Conservation (phyloP, 2,329 filamentous ascomycete species). For the Phyllosticta paracitricarpa region DNA sequence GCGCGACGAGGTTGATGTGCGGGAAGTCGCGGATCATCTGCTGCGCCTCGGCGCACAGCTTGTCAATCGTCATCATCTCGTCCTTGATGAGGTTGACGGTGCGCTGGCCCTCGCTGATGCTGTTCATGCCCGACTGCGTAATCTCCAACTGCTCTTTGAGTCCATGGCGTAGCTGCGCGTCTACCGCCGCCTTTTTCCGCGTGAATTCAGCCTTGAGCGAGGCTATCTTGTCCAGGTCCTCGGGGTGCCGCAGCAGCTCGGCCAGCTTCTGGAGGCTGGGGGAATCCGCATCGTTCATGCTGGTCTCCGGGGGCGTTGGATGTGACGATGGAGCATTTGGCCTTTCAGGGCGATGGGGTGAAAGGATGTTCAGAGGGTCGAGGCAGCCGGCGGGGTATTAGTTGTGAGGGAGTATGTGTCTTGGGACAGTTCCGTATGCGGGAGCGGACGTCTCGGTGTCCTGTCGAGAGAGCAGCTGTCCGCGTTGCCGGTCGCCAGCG, state of each 20-base stretch:
- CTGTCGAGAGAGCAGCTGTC: background rate
- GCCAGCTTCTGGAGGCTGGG: slow-evolving; percentile 61
- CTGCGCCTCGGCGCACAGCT: slow-evolving; percentile 91
- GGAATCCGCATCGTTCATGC: slow-evolving; percentile 53
- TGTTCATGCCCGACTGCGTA: slow-evolving; percentile 85
- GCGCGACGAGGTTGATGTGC: slow-evolving; percentile 81
- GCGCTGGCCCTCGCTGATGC: slow-evolving; percentile 81
- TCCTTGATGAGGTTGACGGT: slow-evolving; percentile 90
- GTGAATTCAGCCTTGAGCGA: slow-evolving; percentile 84
- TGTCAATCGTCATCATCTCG: slow-evolving; percentile 98
- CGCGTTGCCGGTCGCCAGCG: background rate
- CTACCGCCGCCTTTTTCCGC: slow-evolving; percentile 86
- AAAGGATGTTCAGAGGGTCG: background rate
- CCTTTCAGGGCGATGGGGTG: background rate
- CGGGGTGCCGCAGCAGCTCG: slow-evolving; percentile 86
- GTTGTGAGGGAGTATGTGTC: background rate
- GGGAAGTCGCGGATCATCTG: slow-evolving; percentile 96
- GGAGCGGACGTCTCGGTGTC: background rate
- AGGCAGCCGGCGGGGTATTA: background rate
- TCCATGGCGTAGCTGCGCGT: slow-evolving; percentile 79
- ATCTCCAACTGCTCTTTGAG: slow-evolving; percentile 88
- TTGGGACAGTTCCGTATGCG: background rate
- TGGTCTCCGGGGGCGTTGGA: background rate
- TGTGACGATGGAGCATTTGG: slow-evolving; percentile 6
- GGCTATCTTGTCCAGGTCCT: slow-evolving; percentile 93